These are phyloP conservation scores for Xylaria nigripes DNA, from an alignment of 495 filamentous ascomycete species.

Conservation along the genomic window DNA sequence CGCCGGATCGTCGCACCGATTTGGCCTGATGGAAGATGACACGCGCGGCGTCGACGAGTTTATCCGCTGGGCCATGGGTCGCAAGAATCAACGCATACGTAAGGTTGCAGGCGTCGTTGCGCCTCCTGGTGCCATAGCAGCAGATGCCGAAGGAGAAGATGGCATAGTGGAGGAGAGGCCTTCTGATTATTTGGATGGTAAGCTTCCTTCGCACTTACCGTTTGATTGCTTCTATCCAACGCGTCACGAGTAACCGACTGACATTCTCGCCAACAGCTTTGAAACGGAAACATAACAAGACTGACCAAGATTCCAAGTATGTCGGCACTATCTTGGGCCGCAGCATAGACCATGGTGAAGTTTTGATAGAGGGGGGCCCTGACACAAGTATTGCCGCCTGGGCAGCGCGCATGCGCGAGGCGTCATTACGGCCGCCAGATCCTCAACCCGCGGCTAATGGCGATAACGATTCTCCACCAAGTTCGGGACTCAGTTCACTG, in stretches of 20 bases:
- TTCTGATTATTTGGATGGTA: conserved; percentile 65
- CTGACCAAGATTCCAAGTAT: conserved; percentile 67
- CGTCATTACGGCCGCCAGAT: conserved; percentile 16
- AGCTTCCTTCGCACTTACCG: conserved; percentile 5
- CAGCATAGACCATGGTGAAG: conserved; percentile 53
- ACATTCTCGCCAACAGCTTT: conserved; percentile 36
- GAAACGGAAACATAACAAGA: conserved; percentile 80
- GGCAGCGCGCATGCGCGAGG: conserved; percentile 32
- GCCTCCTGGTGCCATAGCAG: conserved; percentile 21
- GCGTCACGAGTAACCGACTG: neutral
- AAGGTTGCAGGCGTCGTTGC: conserved; percentile 48
- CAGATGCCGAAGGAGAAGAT: conserved; percentile 11
- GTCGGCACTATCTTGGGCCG: conserved; percentile 71
- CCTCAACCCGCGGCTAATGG: conserved; percentile 7
- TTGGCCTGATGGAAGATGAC: conserved; percentile 51
- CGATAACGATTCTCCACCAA: conserved; percentile 34
- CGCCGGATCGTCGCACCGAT: conserved; percentile 41
- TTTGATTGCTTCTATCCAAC: neutral
- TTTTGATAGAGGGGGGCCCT: conserved; percentile 65
- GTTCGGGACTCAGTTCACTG: conserved; percentile 46
- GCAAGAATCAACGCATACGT: conserved; percentile 60
- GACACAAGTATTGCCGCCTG: conserved; percentile 61
- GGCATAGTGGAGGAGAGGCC: conserved; percentile 31
- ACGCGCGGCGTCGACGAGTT: conserved; percentile 64
- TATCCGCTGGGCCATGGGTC: conserved; percentile 62